Base-by-base conservation (phyloP, 768 basidiomycete genomes). In the Russula sp. region DNA sequence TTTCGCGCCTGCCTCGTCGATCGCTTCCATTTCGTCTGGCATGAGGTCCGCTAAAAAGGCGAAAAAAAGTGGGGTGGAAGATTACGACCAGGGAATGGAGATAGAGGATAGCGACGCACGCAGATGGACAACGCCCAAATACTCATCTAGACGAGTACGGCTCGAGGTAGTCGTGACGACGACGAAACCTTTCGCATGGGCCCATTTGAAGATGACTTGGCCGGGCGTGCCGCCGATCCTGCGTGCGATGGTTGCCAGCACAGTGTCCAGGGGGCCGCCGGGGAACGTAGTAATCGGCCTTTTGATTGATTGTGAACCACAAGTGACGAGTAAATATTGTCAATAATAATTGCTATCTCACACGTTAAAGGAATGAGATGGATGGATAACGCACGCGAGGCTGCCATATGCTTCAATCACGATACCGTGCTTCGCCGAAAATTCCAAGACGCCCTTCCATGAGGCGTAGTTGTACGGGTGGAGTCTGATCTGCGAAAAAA, bases 151-250 rank as follows among this genome's bases (percentile, higher is more conserved):
- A 50, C 36, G 57, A 14, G 30, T 22, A 14, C 14, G 63, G 2
- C 22, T 49, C 34, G 30, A 42, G 11, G 53, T 38, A 18, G 60
- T 34, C 85, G 88, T 90, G 64, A 89, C 85, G 56, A 89, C 81
- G 7, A 84, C 82, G 2, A 78, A 82, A 34, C 84, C 84, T 71
- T 92, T 91, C 34, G 80, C 79, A 69, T 78, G 81, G 2, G 84
- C 84, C 89, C 90, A 92, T 1, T 81, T 75, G 57, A 91, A 81
- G 26, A 91, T 75, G 40, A 89, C 83, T 69, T 92, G 90, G 1
- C 81, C 82, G 0, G 84, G 78, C 3, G 81, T 81, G n/a, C 81
- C 82, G 8, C 81, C 79, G 7, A 85, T 74, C 14, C 83, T 76
- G 44, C 77, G 74, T 0, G 87, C 87, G 16, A 83, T 81, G 20